These are phyloP conservation scores for Starmera amethionina DNA, from an alignment of 805 yeast species.

Conservation along the genomic window DNA sequence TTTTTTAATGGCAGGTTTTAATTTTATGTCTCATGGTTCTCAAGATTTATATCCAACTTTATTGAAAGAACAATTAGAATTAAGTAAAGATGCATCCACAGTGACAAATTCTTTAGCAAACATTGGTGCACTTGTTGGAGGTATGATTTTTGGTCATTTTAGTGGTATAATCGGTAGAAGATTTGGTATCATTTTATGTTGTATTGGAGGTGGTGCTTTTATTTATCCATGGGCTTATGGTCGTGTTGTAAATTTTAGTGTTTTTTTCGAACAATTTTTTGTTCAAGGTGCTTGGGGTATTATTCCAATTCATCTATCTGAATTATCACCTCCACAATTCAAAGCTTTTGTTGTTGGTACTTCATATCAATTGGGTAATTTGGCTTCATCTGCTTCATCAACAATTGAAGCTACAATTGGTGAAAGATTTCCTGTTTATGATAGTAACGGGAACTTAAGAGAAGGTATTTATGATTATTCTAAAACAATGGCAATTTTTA, in stretches of 20 bases:
- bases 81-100: conserved; percentile 33
- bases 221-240: conserved; percentile 57
- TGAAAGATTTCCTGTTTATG: conserved; percentile 35
- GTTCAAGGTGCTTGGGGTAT: conserved; percentile 70
- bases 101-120: conserved; percentile 50
- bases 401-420: conserved; percentile 63
- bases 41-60: conserved; percentile 55
- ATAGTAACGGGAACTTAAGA: conserved; percentile 20
- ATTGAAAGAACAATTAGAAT: conserved; percentile 35
- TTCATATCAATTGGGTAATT: conserved; percentile 60
- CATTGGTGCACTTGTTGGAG: conserved; percentile 49
- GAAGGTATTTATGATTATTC: conserved; percentile 38
- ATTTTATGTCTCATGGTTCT: conserved; percentile 53
- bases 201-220: conserved; percentile 48
- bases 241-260: conserved; percentile 47
- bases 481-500: conserved; percentile 55
- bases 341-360: conserved; percentile 55
- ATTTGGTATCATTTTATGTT: conserved; percentile 39
- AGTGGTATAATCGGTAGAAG: conserved; percentile 49
- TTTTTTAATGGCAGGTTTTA: conserved; percentile 53
- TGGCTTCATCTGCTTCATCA: conserved; percentile 56
- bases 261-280: conserved; percentile 48
- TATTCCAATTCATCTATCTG: conserved; percentile 51
- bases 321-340: conserved; percentile 52
- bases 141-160: conserved; percentile 43